Evolutionary conservation across 306 rosid genomes (phyloP), one percentile per base, ranked within the genome.

Genomic region (Vicia villosa): DNA sequence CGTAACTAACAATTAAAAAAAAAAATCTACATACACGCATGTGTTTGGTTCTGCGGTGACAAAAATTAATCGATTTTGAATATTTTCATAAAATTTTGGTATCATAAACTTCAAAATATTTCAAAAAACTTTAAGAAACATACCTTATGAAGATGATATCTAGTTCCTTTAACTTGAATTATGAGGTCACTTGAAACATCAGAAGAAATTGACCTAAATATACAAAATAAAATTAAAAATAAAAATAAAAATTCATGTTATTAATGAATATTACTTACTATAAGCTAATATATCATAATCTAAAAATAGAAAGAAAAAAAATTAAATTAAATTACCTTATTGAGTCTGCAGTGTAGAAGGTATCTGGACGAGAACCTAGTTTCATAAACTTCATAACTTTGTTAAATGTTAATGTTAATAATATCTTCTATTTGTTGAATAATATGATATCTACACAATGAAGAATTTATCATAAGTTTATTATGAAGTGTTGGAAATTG

Each of bases 71-170:
- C 8, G 3, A 46, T 49, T 49, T 49, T 9, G 55, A 49, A 32
- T 32, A 32, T 28, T 42, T n/a, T 42, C 3, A n/a, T 45, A 14
- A 17, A 0, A 50, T 9, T 2, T 47, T 47, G 1, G 3, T 16
- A 47, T 6, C 24, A 3, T 16, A 16, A 73, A 73, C 71, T 70
- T 32, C 30, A 3, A 19, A 19, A 63, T 10, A 30, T 38, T 24
- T 24, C 28, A 24, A 3, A 19, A 19, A n/a, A n/a, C n/a, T n/a
- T n/a, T 8, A 60, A 41, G 46, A 34, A 76, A 2, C 58, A 63
- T 61, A 93, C 98, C 96, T 90, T 93, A 77, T 93, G 98, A 77
- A 93, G 98, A 74, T 86, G 85, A 83, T 88, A 93, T 81, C 89
- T 87, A 69, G 59, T 82, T 64, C 85, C 98, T 61, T 90, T 86